Evolutionary conservation across 179 eudicot species (phyloP).

Genomic region (Carnegiea gigantea): DNA sequence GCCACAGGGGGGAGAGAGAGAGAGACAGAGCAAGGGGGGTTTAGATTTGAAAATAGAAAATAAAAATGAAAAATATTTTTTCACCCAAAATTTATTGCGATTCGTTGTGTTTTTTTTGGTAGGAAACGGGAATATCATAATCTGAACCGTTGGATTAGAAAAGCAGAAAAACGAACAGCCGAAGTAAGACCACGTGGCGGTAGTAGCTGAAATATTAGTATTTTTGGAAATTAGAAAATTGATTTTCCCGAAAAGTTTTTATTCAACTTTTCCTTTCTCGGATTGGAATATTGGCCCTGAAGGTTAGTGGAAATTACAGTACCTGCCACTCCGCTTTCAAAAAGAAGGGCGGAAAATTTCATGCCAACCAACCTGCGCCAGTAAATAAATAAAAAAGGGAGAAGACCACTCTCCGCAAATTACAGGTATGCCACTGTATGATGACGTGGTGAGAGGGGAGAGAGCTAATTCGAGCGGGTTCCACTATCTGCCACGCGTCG

Average conservation of each 20-base stretch:
- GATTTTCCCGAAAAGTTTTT: not conserved
- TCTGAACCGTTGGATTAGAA: slow-evolving; percentile 8
- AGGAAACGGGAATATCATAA: not conserved
- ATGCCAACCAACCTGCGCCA: slow-evolving; percentile 7
- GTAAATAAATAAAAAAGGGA: not conserved
- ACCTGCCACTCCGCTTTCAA: slow-evolving; percentile 16
- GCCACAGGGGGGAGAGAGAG: slow-evolving; percentile 19
- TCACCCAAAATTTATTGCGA: not conserved
- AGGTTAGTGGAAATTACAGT: not conserved
- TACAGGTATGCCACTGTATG: slow-evolving; percentile 5
- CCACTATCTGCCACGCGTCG: not conserved
- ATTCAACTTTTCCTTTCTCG: slow-evolving; percentile 6
- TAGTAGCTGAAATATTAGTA: slow-evolving; percentile 10
- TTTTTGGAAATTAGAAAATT: slow-evolving; percentile 7
- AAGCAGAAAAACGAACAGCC: not conserved
- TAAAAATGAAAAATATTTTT: not conserved
- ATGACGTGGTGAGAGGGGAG: slow-evolving; percentile 6
- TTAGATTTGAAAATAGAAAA: slow-evolving; percentile 17
- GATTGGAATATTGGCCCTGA: not conserved
- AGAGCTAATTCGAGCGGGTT: not conserved
- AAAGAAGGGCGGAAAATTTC: slow-evolving; percentile 13
- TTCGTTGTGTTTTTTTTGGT: not conserved
- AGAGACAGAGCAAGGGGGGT: slow-evolving; percentile 19
- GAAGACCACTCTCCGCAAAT: not conserved
- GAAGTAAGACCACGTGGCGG: not conserved